Percentiles rank a stretch among this genome's conserved stretches.
phyloP scores from a whole-genome alignment of 2,329 filamentous ascomycete species.

The Simplicillium sp. region DNA sequence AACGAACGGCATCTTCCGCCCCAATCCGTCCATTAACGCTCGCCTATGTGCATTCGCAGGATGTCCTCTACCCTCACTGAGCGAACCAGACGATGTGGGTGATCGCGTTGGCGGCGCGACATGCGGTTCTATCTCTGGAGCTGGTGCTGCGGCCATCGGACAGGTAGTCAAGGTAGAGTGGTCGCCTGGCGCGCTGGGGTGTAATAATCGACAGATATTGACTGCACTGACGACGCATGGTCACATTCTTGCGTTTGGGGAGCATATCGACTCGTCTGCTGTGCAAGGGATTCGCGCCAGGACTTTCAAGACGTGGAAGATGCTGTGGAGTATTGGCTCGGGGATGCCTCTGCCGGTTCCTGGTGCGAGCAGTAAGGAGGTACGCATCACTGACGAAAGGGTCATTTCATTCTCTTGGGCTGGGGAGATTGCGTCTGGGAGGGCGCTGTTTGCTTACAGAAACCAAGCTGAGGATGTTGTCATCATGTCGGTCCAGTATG shows the following conservation, averaged over 20 bases:
- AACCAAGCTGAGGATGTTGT: slow-evolving; percentile 41
- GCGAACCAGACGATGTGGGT: too few relatives aligned
- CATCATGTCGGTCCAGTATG: slow-evolving; percentile 38
- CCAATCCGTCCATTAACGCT: slow-evolving; percentile 33
- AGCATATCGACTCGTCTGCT: slow-evolving; percentile 24
- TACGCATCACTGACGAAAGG: slow-evolving; percentile 30
- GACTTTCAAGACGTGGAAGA: slow-evolving; percentile 39
- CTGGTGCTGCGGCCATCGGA: slow-evolving; percentile 39
- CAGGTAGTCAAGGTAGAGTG: slow-evolving; percentile 45
- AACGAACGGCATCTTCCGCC: slow-evolving; percentile 22
- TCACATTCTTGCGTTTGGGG: slow-evolving; percentile 40
- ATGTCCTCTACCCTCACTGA: slow-evolving; percentile 18
- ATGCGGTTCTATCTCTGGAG: slow-evolving; percentile 32
- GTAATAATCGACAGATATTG: slow-evolving; percentile 42
- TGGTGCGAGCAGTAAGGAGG: slow-evolving; percentile 11
- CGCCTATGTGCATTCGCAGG: slow-evolving; percentile 31
- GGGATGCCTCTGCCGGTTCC: slow-evolving; percentile 36
- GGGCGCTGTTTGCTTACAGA: slow-evolving; percentile 39
- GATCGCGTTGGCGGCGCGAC: slow-evolving; percentile 27
- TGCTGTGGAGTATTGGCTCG: slow-evolving; percentile 47
- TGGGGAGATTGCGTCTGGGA: slow-evolving; percentile 26
- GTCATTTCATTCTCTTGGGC: slow-evolving; percentile 47
- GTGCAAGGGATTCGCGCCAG: slow-evolving; percentile 20
- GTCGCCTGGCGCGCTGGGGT: slow-evolving; percentile 50
- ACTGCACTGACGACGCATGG: slow-evolving; percentile 41